Percentiles rank a stretch among this genome's conserved stretches.
phyloP scores from a whole-genome alignment of 2,329 filamentous ascomycete genomes.

The Ophiocordyceps polyrhachis-furcata region DNA sequence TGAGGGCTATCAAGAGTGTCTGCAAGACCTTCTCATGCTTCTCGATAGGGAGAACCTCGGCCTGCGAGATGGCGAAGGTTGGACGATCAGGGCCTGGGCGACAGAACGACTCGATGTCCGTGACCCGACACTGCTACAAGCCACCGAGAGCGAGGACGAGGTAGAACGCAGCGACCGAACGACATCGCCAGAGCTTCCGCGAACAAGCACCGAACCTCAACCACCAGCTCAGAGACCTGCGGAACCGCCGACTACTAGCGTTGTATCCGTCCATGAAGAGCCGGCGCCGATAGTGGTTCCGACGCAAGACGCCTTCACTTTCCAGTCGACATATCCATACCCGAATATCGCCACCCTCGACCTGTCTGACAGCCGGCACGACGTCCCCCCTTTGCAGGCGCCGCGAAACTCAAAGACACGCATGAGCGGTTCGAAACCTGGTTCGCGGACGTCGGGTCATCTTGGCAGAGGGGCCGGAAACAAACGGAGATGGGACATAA shows the following conservation, averaged over 20 bases:
- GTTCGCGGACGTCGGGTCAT: slow-evolving; percentile 15
- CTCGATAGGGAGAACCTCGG: slow-evolving; percentile 69
- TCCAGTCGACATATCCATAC: slow-evolving; percentile 44
- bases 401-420: slow-evolving; percentile 12
- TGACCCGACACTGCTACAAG: slow-evolving; percentile 27
- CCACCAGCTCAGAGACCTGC: slow-evolving; percentile 7
- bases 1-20: slow-evolving; percentile 82
- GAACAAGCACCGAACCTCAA: slow-evolving; percentile 24
- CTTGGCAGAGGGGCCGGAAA: slow-evolving; percentile 47
- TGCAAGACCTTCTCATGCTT: slow-evolving; percentile 76
- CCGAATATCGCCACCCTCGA: slow-evolving; percentile 43
- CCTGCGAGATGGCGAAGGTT: slow-evolving; percentile 59
- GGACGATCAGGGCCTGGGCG: slow-evolving; percentile 42
- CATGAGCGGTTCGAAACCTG: slow-evolving; percentile 9
- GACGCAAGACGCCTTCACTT: slow-evolving; percentile 46
- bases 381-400: slow-evolving; percentile 12
- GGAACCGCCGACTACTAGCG: slow-evolving; percentile 10
- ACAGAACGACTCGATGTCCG: slow-evolving; percentile 50
- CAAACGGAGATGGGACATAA: slow-evolving; percentile 55
- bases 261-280: slow-evolving; percentile 10
- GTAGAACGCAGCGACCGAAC: slow-evolving; percentile 40
- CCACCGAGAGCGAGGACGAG: slow-evolving; percentile 52
- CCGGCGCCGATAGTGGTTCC: slow-evolving; percentile 28
- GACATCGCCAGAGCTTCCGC: slow-evolving; percentile 38
- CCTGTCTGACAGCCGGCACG: slow-evolving; percentile 32